Percentiles rank a stretch among this genome's conserved stretches.
Evolutionary conservation across 1,284 basidiomycete genomes (phyloP).

Genomic region (Serendipita sp.): DNA sequence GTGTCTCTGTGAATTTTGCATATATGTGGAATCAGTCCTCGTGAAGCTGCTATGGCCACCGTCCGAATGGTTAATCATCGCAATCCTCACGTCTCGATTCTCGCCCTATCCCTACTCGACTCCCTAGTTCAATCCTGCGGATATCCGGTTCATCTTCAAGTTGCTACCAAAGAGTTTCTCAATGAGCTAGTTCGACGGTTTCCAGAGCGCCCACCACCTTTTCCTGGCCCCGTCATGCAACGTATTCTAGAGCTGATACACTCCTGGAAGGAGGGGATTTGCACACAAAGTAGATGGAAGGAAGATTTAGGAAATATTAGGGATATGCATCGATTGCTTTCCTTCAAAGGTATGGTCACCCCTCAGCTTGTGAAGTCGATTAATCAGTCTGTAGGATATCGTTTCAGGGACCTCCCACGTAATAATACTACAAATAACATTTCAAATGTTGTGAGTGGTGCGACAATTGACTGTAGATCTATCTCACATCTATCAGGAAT

Average conservation of each 20-base stretch:
- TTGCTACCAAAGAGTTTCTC: constrained; percentile 96
- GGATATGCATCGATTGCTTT: constrained; percentile 92
- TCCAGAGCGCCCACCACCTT: constrained; percentile 91
- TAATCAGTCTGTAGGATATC: constrained; percentile 42
- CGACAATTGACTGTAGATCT: not conserved
- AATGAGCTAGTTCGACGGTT: constrained; percentile 97
- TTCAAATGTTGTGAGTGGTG: constrained; percentile 16
- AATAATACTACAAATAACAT: constrained; percentile 28
- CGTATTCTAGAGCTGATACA: constrained; percentile 89
- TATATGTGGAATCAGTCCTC: constrained; percentile 37
- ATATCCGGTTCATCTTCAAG: constrained; percentile 93
- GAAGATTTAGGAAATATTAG: constrained; percentile 95
- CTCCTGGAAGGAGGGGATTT: constrained; percentile 91
- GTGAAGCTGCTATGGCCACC: constrained; percentile 77
- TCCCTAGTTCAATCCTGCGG: constrained; percentile 92
- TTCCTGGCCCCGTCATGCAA: constrained; percentile 88
- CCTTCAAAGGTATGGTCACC: constrained; percentile 67
- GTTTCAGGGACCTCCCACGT: constrained; percentile 59
- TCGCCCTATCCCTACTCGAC: constrained; percentile 75
- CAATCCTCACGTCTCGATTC: constrained; percentile 77
- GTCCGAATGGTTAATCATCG: constrained; percentile 77
- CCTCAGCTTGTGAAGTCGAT: not conserved
- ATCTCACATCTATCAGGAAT: constrained; percentile 30
- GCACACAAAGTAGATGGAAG: constrained; percentile 79
- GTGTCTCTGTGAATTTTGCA: constrained; percentile 4